Evolutionary conservation across 257 asterid species (phyloP).

Genomic region (Solanum okadae): DNA sequence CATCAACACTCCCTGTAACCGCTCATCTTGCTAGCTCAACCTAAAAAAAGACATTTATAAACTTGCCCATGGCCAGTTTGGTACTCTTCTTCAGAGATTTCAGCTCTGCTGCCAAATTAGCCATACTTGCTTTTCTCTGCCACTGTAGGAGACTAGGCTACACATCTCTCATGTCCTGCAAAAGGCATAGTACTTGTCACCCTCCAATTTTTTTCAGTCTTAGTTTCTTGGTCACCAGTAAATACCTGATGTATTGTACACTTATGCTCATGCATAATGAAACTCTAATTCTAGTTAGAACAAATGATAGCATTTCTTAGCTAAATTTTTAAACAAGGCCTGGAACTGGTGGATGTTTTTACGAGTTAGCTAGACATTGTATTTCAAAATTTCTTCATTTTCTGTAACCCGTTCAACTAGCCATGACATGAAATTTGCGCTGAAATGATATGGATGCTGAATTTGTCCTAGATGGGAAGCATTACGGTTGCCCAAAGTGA

Average conservation of each 20-base stretch:
- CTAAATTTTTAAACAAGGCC: background rate
- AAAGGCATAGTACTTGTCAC: background rate
- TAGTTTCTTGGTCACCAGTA: background rate
- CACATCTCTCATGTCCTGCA: background rate
- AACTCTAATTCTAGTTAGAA: background rate
- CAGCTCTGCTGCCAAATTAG: background rate
- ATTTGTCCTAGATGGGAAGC: slow-evolving; percentile 71
- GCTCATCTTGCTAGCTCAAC: background rate
- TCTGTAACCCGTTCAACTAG: background rate
- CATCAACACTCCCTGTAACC: background rate
- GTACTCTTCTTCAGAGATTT: background rate
- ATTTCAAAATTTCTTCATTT: background rate
- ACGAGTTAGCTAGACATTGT: background rate
- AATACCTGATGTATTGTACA: background rate
- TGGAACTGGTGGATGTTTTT: background rate
- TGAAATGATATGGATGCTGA: background rate
- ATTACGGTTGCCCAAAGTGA: slow-evolving; percentile 64
- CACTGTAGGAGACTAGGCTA: background rate
- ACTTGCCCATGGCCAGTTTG: background rate
- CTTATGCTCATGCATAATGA: background rate
- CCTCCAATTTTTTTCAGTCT: background rate
- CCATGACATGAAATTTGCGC: background rate
- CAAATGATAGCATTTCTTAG: background rate
- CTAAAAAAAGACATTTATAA: background rate
- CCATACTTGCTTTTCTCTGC: background rate